Evolutionary conservation across 1,284 basidiomycete genomes (phyloP).

Genomic region (Melampsora americana): DNA sequence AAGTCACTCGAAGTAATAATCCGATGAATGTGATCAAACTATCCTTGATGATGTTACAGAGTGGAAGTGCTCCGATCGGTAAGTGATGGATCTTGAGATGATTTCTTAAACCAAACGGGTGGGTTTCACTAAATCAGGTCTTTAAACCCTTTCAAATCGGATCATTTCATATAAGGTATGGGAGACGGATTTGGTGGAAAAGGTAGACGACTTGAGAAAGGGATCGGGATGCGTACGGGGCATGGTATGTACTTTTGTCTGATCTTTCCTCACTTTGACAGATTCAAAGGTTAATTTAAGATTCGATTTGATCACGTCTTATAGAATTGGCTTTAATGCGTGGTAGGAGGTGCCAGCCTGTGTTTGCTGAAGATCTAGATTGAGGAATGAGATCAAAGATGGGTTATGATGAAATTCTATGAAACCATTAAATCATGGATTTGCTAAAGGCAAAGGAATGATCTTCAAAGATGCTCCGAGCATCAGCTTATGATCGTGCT

Average conservation of each 20-base stretch:
- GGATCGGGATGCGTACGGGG: slow-evolving; percentile 49
- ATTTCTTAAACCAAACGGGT: no score
- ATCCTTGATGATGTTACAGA: slow-evolving; percentile 51
- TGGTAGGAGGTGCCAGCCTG: slow-evolving; percentile 23
- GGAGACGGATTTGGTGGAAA: slow-evolving; percentile 52
- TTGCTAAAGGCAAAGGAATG: no score
- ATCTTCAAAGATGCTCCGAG: no score
- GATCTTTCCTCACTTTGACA: not conserved
- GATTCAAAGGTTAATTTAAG: not conserved
- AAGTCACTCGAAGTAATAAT: slow-evolving; percentile 53
- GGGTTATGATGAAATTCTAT: no score
- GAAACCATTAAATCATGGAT: no score
- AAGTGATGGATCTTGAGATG: not conserved
- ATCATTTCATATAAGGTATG: slow-evolving; percentile 51
- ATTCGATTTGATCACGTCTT: not conserved
- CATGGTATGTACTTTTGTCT: slow-evolving; percentile 10
- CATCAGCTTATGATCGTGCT: no score
- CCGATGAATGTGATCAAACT: slow-evolving; percentile 53
- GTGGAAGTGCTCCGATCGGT: slow-evolving; percentile 37
- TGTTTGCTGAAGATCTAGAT: slow-evolving; percentile 23
- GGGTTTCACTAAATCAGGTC: no score
- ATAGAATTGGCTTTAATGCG: slow-evolving; percentile 41
- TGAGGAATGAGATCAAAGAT: not conserved
- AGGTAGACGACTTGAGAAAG: slow-evolving; percentile 52
- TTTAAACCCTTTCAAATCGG: no score